These are phyloP conservation scores for Alternaria alternata DNA, from an alignment of 2,329 filamentous ascomycete species.

Conservation along the genomic window DNA sequence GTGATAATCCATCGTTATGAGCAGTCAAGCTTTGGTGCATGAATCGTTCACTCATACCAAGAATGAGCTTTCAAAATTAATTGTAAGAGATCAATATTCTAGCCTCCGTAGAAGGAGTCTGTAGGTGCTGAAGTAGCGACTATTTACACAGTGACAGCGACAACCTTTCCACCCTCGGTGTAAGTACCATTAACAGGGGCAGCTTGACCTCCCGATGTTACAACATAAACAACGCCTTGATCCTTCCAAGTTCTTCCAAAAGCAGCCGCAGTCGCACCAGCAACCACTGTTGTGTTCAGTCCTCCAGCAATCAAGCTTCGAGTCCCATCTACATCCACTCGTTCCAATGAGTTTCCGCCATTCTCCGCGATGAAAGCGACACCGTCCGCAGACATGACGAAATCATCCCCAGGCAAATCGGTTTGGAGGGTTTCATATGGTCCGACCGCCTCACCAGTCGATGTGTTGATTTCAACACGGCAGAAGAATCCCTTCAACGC, in stretches of 20 bases:
- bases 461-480: neutral
- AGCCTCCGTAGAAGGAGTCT: too few relatives aligned
- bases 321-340: neutral
- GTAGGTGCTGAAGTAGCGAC: too few relatives aligned
- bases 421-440: neutral
- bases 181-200: too few relatives aligned
- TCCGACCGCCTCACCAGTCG: neutral
- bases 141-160: too few relatives aligned
- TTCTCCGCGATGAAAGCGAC: neutral
- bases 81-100: too few relatives aligned
- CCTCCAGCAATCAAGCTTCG: slow-evolving; percentile 41
- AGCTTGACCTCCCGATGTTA: too few relatives aligned
- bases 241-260: slow-evolving; percentile 30
- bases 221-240: neutral
- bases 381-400: neutral
- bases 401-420: neutral
- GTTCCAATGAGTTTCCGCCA: neutral
- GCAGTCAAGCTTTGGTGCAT: too few relatives aligned
- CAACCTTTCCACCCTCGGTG: too few relatives aligned
- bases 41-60: too few relatives aligned
- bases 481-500: neutral
- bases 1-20: too few relatives aligned
- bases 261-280: neutral
- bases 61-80: too few relatives aligned
- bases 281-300: neutral